phyloP scores from a whole-genome alignment of 208 protist species.

The Phytomonas serpens region DNA sequence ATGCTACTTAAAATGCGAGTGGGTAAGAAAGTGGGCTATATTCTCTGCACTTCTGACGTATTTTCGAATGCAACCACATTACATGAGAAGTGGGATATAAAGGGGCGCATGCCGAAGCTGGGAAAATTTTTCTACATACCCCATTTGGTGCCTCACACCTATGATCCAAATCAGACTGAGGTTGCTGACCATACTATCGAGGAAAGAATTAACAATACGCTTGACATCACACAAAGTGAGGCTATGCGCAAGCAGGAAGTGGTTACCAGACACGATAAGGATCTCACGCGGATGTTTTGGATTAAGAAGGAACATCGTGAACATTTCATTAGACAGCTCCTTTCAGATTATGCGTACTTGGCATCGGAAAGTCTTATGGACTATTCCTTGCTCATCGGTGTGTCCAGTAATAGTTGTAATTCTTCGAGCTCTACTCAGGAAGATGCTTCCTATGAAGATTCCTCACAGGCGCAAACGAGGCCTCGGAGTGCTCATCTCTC shows the following conservation, averaged over 20 bases:
- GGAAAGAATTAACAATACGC: slow-evolving; percentile 8
- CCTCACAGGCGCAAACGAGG: background rate
- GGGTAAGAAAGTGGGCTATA: slow-evolving; percentile 42
- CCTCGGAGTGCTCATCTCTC: background rate
- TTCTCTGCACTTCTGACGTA: slow-evolving; percentile 75
- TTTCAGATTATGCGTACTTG: slow-evolving; percentile 60
- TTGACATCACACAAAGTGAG: slow-evolving; percentile 1
- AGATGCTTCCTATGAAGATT: background rate
- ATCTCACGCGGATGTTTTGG: slow-evolving; percentile 77
- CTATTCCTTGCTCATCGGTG: slow-evolving; percentile 83
- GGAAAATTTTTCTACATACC: slow-evolving; percentile 63
- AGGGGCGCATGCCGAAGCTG: slow-evolving; percentile 76
- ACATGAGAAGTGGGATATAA: slow-evolving; percentile 86
- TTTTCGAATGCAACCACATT: slow-evolving; percentile 41
- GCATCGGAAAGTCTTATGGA: slow-evolving; percentile 57
- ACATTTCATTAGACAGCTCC: slow-evolving; percentile 39
- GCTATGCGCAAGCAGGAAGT: slow-evolving; percentile 16
- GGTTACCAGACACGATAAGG: slow-evolving; percentile 70
- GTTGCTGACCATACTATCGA: slow-evolving; percentile 17
- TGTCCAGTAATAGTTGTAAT: slow-evolving; percentile 60
- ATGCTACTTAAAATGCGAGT: slow-evolving; percentile 54
- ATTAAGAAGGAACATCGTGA: slow-evolving; percentile 29
- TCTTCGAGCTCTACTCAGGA: slow-evolving; percentile 23
- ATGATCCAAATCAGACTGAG: slow-evolving; percentile 41
- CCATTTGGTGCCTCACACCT: slow-evolving; percentile 36